phyloP scores from a whole-genome alignment of 2,329 filamentous ascomycete species.

The Colletotrichum euphorbiae region DNA sequence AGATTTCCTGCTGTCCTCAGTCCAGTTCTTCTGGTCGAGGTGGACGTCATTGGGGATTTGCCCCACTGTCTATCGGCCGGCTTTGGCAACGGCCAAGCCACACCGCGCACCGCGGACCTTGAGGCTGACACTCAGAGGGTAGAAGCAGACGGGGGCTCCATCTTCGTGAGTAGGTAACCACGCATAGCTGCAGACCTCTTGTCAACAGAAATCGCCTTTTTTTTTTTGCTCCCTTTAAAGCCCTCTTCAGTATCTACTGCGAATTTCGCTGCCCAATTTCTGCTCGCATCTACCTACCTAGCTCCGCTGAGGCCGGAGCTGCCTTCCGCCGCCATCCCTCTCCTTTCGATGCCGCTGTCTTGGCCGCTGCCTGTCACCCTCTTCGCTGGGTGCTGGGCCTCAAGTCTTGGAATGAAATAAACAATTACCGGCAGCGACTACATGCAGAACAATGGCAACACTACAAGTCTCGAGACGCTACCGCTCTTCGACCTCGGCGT shows the following conservation, averaged over 20 bases:
- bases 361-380: constrained; percentile 46
- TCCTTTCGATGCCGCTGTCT: constrained; percentile 38
- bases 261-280: too few relatives aligned
- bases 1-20: too few relatives aligned
- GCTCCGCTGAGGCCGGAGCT: constrained; percentile 24
- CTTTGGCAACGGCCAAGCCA: constrained; percentile 32
- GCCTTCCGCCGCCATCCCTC: constrained; percentile 13
- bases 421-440: not conserved
- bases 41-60: too few relatives aligned
- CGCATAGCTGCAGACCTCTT: too few relatives aligned
- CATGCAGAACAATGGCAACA: constrained; percentile 58
- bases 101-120: constrained; percentile 27
- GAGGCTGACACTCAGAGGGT: constrained; percentile 37
- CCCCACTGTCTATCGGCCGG: not conserved
- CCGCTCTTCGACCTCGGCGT: constrained; percentile 73
- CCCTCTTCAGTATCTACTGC: too few relatives aligned
- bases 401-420: constrained; percentile 38
- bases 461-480: constrained; percentile 63
- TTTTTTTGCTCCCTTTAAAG: too few relatives aligned
- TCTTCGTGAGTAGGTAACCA: constrained; percentile 23
- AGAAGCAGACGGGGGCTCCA: constrained; percentile 1
- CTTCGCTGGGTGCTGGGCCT: constrained; percentile 48
- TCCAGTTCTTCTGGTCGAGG: too few relatives aligned
- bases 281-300: too few relatives aligned
- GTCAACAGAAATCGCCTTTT: too few relatives aligned